Evolutionary conservation across 345 rosid genomes (phyloP), one percentile per base, ranked within the genome.

Genomic region (Eucalyptus brandiana): DNA sequence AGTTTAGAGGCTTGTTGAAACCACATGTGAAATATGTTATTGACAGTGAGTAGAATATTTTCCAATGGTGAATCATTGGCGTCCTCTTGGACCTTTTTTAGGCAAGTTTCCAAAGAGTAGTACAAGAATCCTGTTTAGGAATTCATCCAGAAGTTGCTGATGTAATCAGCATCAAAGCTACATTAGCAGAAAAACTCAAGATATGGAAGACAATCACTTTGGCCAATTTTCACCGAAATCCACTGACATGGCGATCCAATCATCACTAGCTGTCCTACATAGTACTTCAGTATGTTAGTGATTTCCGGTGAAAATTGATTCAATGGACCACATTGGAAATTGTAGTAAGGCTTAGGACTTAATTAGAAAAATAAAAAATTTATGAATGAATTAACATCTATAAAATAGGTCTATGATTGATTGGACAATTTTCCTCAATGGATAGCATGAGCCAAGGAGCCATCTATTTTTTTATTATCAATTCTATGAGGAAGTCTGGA

Each of bases 221-320:
- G 6, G 23, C 40, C 37, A 8, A 32, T 67, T 67, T 32, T 67
- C 18, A n/a, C 6, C 23, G 6, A 67, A 67, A n/a, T n/a, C 34
- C 0, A 0, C 3, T 32, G 2, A 67, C 12, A 8, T 67, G 40
- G 37, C 3, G 0, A n/a, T 67, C 19, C 2, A n/a, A 14, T 67
- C 80, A 67, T 67, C 1, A 14, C 69, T 28, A 14, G 34, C 15
- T 30, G 1, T 62, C 17, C n/a, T 28, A 62, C 16, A 3, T 17
- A 37, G 1, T 19, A 67, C 3, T 16, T n/a, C 0, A 5, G 0
- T 32, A 32, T 19, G 10, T 67, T 67, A 32, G 24, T 19, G 5
- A 32, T 67, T 67, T 32, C 5, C 0, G 6, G 12, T 10, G 0
- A n/a, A 67, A 67, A 9, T 67, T 17, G 42, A 5, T 32, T 3